A percentile compares a stretch with the other conserved stretches of the same genome.
These are phyloP conservation scores for Bolboschoenoplectus hybrid DNA, from an alignment of 202 grass and related monocot genomes.

Conservation along the genomic window DNA sequence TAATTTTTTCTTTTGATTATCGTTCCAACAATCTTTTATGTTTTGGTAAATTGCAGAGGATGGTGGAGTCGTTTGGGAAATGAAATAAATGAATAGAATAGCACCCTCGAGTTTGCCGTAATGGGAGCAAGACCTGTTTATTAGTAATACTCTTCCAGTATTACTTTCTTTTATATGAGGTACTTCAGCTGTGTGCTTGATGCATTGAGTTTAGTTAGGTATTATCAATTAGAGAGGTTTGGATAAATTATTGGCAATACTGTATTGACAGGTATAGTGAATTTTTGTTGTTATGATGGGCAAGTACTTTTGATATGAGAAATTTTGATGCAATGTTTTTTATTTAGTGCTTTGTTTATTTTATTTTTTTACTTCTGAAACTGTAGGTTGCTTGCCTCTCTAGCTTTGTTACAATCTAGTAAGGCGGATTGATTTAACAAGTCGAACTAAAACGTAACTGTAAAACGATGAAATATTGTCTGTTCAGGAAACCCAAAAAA, in stretches of 20 bases:
- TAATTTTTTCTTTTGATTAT: background rate
- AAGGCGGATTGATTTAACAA: no score
- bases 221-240: conserved; percentile 4
- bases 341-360: background rate
- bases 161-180: background rate
- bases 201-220: background rate
- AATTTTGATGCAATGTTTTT: background rate
- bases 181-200: background rate
- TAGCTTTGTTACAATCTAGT: background rate
- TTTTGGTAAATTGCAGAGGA: conserved; percentile 36
- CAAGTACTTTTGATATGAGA: background rate
- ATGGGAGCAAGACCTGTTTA: background rate
- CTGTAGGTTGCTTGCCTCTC: background rate
- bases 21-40: background rate
- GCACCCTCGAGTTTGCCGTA: background rate
- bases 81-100: conserved; percentile 22
- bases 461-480: no score
- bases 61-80: conserved; percentile 29
- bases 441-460: no score
- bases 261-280: background rate
- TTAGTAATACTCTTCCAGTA: background rate
- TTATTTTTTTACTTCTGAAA: background rate
- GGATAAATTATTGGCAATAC: background rate
- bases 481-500: no score
- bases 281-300: background rate